Evolutionary conservation across 1,139 yeast genomes (phyloP).

Genomic region (Candida anutae): DNA sequence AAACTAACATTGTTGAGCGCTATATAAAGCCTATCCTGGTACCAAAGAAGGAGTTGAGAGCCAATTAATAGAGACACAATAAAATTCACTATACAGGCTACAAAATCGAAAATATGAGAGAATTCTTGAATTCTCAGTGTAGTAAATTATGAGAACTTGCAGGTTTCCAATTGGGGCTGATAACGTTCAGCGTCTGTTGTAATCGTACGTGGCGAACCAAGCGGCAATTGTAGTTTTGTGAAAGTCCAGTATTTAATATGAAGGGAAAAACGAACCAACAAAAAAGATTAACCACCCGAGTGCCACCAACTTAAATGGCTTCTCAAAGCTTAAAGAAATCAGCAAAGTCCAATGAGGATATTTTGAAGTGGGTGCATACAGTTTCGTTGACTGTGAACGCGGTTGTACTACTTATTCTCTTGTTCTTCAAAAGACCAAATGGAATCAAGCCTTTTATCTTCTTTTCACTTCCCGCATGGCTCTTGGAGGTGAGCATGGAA

Average conservation of each 20-base stretch:
- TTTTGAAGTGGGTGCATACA: slow-evolving; percentile 49
- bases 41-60: slow-evolving; percentile 5
- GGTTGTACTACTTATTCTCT: slow-evolving; percentile 31
- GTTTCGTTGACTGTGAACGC: slow-evolving; percentile 37
- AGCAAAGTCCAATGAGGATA: slow-evolving; percentile 49
- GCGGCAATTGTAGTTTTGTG: too few species aligned
- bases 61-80: background rate
- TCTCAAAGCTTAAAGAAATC: slow-evolving; percentile 55
- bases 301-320: slow-evolving; percentile 36
- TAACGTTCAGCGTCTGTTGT: too few species aligned
- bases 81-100: background rate
- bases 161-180: too few species aligned
- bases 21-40: slow-evolving; percentile 6
- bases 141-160: too few species aligned
- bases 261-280: too few species aligned
- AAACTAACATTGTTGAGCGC: slow-evolving; percentile 3
- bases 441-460: slow-evolving; percentile 45
- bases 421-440: slow-evolving; percentile 46
- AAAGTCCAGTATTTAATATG: too few species aligned
- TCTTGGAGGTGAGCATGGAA: slow-evolving; percentile 52
- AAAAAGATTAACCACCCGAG: too few species aligned
- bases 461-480: slow-evolving; percentile 50
- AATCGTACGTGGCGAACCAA: too few species aligned
- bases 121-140: too few species aligned
- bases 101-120: background rate